These are phyloP conservation scores for Pythium pectinolyticum DNA, from an alignment of 352 stramenopile species.

Conservation along the genomic window DNA sequence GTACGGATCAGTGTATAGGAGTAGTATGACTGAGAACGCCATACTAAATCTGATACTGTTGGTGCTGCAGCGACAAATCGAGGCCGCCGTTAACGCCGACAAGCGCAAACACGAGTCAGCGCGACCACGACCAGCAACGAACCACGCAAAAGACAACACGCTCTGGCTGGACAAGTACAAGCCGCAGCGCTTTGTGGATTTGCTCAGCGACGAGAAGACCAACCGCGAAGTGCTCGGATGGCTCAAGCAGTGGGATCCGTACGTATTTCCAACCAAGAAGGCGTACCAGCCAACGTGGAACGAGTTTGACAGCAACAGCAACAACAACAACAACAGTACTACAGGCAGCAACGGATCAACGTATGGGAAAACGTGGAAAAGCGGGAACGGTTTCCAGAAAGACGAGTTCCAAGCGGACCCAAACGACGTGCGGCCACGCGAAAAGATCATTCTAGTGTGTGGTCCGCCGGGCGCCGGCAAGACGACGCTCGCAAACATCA, in stretches of 20 bases:
- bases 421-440: constrained; percentile 52
- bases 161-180: constrained; percentile 98
- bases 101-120: constrained; percentile 16
- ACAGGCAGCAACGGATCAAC: too few relatives aligned
- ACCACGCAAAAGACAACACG: constrained; percentile 27
- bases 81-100: constrained; percentile 48
- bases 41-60: constrained; percentile 5
- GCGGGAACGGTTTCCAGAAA: background rate
- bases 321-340: constrained; percentile 11
- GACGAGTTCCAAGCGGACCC: constrained; percentile 18
- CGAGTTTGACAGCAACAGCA: constrained; percentile 14
- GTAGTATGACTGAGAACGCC: too few relatives aligned
- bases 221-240: constrained; percentile 96
- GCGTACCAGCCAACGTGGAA: constrained; percentile 19
- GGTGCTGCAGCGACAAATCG: constrained; percentile 58
- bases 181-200: constrained; percentile 90
- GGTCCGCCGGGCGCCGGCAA: constrained; percentile 94
- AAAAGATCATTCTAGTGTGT: constrained; percentile 95
- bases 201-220: constrained; percentile 95
- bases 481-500: constrained; percentile 96
- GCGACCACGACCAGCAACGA: background rate
- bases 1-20: too few relatives aligned
- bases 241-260: constrained; percentile 95
- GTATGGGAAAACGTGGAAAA: too few relatives aligned
- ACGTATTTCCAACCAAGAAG: constrained; percentile 90